Percentiles rank a stretch among this genome's conserved stretches.
These are phyloP conservation scores for Pseudopediastrum boryanum DNA, from an alignment of 139 green algal species.

Conservation along the genomic window DNA sequence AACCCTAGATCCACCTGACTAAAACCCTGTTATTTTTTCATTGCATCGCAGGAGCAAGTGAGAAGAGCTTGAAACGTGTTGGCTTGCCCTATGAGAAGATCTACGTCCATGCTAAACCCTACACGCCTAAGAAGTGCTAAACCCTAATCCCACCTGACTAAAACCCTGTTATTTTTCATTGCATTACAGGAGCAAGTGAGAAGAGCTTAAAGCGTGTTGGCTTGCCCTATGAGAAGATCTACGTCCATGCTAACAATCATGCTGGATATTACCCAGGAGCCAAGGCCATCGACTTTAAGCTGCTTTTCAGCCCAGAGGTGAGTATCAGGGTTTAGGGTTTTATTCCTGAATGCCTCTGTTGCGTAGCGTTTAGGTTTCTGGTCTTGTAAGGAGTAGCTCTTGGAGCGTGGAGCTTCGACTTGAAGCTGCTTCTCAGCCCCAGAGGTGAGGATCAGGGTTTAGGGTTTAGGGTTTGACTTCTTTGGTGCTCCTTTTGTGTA, in stretches of 20 bases:
- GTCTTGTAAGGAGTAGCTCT: no score
- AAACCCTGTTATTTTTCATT: neutral
- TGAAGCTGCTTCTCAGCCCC: no score
- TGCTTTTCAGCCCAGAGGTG: conserved; percentile 53
- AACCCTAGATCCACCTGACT: neutral
- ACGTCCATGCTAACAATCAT: conserved; percentile 59
- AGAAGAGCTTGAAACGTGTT: conserved; percentile 51
- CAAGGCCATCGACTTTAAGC: conserved; percentile 56
- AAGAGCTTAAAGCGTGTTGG: neutral
- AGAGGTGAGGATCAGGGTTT: no score
- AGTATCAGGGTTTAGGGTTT: no score
- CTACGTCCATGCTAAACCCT: neutral
- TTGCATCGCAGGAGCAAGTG: neutral
- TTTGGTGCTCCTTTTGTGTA: no score
- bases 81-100: conserved; percentile 39
- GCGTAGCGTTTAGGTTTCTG: no score
- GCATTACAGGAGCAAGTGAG: neutral
- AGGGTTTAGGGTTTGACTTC: no score
- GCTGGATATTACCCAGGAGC: conserved; percentile 66
- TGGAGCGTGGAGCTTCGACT: no score
- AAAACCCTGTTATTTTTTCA: neutral
- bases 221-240: conserved; percentile 29
- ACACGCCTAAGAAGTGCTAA: no score
- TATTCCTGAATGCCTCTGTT: no score
- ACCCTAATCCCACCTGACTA: neutral